These are phyloP conservation scores for Sphagnum magellanicum DNA, from an alignment of 228 moss, liverwort and hornwort species.

Conservation along the genomic window DNA sequence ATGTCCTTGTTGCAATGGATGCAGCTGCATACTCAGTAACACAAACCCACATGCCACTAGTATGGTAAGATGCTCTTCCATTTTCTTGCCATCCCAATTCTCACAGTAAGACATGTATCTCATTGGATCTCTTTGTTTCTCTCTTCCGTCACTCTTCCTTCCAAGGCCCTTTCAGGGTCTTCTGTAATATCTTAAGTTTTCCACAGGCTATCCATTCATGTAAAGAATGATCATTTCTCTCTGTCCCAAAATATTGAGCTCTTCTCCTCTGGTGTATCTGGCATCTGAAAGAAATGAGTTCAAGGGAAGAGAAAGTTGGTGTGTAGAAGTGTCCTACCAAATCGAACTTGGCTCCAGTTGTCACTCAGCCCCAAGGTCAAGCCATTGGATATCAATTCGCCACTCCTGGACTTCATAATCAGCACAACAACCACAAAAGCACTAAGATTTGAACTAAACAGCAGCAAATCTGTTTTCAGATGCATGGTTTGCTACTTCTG, in stretches of 20 bases:
- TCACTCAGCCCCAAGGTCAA: constrained; percentile 65
- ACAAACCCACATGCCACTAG: background rate
- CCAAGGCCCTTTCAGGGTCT: too few relatives aligned
- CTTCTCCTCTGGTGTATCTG: background rate
- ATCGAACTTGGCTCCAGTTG: constrained; percentile 87
- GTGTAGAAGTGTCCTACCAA: constrained; percentile 29
- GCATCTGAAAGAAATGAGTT: background rate
- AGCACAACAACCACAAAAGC: background rate
- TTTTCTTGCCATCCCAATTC: background rate
- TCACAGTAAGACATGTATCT: background rate
- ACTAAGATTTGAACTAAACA: too few relatives aligned
- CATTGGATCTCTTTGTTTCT: background rate
- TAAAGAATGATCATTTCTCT: too few relatives aligned
- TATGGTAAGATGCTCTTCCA: background rate
- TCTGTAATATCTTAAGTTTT: too few relatives aligned
- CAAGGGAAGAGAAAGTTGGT: background rate
- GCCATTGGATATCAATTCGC: constrained; percentile 53
- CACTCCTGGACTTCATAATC: constrained; percentile 39
- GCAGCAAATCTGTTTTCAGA: too few relatives aligned
- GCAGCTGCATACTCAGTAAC: constrained; percentile 45
- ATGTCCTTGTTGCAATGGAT: constrained; percentile 67
- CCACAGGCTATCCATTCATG: too few relatives aligned
- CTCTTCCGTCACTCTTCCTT: background rate
- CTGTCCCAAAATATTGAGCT: background rate
- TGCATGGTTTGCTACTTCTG: too few relatives aligned